Evolutionary conservation across 768 basidiomycete species (phyloP).

Genomic region (Cystofilobasidium macerans): DNA sequence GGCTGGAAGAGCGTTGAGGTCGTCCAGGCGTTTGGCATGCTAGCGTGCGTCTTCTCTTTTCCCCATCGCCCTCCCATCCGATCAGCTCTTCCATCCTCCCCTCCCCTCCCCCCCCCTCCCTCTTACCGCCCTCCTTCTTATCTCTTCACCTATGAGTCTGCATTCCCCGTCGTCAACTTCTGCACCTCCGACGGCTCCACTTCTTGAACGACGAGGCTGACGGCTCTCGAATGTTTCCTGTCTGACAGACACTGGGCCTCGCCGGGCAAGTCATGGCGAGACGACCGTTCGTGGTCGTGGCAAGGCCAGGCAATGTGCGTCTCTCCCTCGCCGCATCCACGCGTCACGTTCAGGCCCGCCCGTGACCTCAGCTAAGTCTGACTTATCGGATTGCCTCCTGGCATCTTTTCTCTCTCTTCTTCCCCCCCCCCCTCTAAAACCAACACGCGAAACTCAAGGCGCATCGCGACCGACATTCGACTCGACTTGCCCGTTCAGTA

Average conservation of each 20-base stretch:
- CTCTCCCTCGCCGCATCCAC: not conserved
- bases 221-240: too few relatives aligned
- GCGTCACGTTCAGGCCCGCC: too few relatives aligned
- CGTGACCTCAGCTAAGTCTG: too few relatives aligned
- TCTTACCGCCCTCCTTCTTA: too few relatives aligned
- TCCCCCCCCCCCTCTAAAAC: not conserved
- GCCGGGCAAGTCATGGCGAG: not conserved
- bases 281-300: not conserved
- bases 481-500: not conserved
- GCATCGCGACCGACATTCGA: not conserved
- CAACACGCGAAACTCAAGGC: not conserved
- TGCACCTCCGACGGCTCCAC: too few relatives aligned
- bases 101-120: not conserved
- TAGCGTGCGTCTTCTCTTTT: constrained; percentile 48
- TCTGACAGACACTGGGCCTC: not conserved
- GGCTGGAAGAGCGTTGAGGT: constrained; percentile 74
- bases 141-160: too few relatives aligned
- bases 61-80: not conserved
- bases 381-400: too few relatives aligned
- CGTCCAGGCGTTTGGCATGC: constrained; percentile 75
- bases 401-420: not conserved
- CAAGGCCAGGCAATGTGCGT: not conserved
- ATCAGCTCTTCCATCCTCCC: not conserved
- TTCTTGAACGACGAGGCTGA: too few relatives aligned
- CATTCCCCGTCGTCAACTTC: too few relatives aligned